Evolutionary conservation across 305 asterid species (phyloP), one percentile per base, ranked within the genome.

Genomic region (Euphrasia arctica): DNA sequence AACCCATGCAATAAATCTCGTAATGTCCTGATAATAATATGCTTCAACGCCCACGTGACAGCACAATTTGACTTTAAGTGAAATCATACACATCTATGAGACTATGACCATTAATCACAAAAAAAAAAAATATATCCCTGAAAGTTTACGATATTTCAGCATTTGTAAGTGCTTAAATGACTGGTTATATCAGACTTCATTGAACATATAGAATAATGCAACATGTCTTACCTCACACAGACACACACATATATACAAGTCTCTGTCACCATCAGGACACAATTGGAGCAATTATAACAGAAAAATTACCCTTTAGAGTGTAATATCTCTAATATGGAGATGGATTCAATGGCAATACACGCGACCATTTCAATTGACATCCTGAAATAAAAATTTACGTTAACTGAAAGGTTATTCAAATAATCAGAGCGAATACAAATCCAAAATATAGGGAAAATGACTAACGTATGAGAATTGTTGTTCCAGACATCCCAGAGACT

Each of bases 401-500:
- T 57, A 72, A 74, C 62, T 45, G 59, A 32, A 64, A 14, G 58
- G 15, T 45, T 45, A 45, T 45, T 8, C 3, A 9, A 39, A 39
- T 39, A 25, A 25, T 11, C 9, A 39, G 9, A 39, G 45, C 2
- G 3, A 25, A 25, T 25, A 39, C 3, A 9, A 39, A 39, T 39
- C 45, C 9, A 39, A 39, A 39, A 11, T 8, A 2, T 10, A 12
- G 45, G 50, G 54, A 12, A 36, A 11, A 55, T 36, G 56, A 72
- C 81, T 82, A 4, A 88, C 96, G 81, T 72, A 69, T 82, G 82
- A 12, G 94, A 80, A 66, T 84, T 79, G 65, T 75, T 83, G 67
- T 83, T 82, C 96, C 96, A 88, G 62, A 83, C 83, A 77, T 85
- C 96, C 87, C 89, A 85, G 48, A 88, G 73, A 76, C 94, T 88